Base-by-base conservation (phyloP, 2,329 filamentous ascomycete genomes). In the Fusarium concolor region DNA sequence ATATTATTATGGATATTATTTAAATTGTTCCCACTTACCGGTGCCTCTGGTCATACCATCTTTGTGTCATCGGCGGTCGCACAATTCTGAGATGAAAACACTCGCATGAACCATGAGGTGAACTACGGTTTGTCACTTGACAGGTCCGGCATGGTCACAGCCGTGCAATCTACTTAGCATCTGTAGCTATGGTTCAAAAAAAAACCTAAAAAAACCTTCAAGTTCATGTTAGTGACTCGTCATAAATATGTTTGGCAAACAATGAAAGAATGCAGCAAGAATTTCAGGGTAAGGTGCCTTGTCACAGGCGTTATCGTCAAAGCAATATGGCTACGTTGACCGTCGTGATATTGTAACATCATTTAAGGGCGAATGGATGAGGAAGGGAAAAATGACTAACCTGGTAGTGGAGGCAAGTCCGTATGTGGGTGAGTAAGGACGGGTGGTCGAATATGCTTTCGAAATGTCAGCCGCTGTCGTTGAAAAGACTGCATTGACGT, bases 321-420 rank as follows among this genome's bases (percentile, higher is more conserved):
- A 75, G 80, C 80, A 70, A 76, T 80, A 79, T 81, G 78, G 80
- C 80, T 82, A 80, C 76, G 80, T 82, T 81, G 80, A 82, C 80
- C 80, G 80, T 82, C 80, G 80, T 82, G 80, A 82, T 81, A 81
- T 76, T 79, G 75, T 77, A 73, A 70, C 79, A 81, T 82, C 80
- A 82, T 82, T 58, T 76, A 49, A 74, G 65, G 22, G 56, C 7
- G 28, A 11, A 22, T 42, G n/a, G 18, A 8, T 4, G 4, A 14
- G 15, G n/a, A 58, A 8, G 4, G 18, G 22, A 22, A 7, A 39
- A 24, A 18, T 10, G n/a, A 79, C 77, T 74, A 73, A 79, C 76
- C 74, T 73, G 37, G 17, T n/a, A 35, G 31, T 17, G 1, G 14
- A 10, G 10, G 24, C 14, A 29, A 31, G 20, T 4, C 29, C 10